Evolutionary conservation across 2,329 filamentous ascomycete species (phyloP), one percentile per base, ranked within the genome.

Genomic region (Cladosporium oxysporum): DNA sequence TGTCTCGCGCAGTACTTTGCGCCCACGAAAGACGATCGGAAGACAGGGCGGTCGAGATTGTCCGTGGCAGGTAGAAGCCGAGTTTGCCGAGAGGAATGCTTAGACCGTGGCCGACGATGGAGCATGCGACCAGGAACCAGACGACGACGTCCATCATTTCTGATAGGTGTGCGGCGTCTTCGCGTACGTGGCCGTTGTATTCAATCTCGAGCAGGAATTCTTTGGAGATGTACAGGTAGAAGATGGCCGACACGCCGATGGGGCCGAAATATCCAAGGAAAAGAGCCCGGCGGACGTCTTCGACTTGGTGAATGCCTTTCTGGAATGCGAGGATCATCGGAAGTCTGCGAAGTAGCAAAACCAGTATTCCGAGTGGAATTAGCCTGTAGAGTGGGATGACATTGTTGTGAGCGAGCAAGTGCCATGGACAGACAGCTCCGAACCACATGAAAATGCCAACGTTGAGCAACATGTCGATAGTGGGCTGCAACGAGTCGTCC

Each of bases 191-290:
- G 0, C 86, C 88, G 62, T 91, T 80, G 8, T 87, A 85, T 0
- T 83, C 85, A 65, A 88, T 77, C 3, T 80, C 74, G 7, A 76
- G 74, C 2, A 97, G 81, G 67, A 93, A 97, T 28, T 96, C 91
- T 1, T 91, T 77, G 49, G 86, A 89, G 68, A 97, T 83, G 73
- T 93, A 96, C 6, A 97, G 83, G 75, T 97, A 97, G 76, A 96
- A 97, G 23, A 97, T 86, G 1, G 92, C 93, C 18, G 91, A 92
- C 1, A 97, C 93, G 2, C 94, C 93, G 65, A 97, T 93, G 0
- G 93, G 93, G 0, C 93, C 93, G 70, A 97, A 97, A 81, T 96
- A 97, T 0, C 93, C 93, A 8, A 95, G 91, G 73, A 96, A 97
- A 0, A 91, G 79, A 1, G 92, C 92, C 70, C 96, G 92, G 4